phyloP scores from a whole-genome alignment of 2,329 filamentous ascomycete genomes.

The Hymenoscyphus salicellus region DNA sequence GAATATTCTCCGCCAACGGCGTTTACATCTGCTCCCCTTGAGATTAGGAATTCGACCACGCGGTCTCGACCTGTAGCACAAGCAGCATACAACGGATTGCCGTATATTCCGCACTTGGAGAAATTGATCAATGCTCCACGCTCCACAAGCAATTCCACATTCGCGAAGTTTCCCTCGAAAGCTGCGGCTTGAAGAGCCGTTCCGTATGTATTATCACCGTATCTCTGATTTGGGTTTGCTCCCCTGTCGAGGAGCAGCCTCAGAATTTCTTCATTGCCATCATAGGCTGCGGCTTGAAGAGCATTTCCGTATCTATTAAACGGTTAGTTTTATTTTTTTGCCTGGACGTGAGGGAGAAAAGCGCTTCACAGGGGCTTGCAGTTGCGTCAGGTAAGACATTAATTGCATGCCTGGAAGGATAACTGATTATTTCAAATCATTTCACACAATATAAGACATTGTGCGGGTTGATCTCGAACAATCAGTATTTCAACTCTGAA shows the following conservation, averaged over 20 bases:
- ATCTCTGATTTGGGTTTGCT: neutral
- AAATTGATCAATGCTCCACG: constrained; percentile 1
- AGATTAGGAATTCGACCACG: neutral
- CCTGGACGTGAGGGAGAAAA: neutral
- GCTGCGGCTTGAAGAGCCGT: constrained; percentile 4
- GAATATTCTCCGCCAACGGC: neutral
- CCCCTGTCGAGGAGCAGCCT: neutral
- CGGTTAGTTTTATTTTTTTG: neutral
- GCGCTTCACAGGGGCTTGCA: no score
- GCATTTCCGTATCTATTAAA: neutral
- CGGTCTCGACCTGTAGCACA: neutral
- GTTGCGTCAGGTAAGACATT: no score
- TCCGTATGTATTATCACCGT: constrained; percentile 1
- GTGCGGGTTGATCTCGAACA: no score
- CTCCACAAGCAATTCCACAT: constrained; percentile 1
- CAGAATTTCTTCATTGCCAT: constrained; percentile 2
- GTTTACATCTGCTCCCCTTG: constrained; percentile 2
- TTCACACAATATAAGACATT: no score
- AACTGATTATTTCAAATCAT: no score
- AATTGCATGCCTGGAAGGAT: no score
- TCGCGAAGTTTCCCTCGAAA: neutral
- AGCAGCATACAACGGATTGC: constrained; percentile 1
- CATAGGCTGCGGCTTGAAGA: constrained; percentile 5
- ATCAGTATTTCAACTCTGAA: no score
- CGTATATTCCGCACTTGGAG: neutral